Evolutionary conservation across 2,329 filamentous ascomycete species (phyloP).

Genomic region (Verticillium alfalfae): DNA sequence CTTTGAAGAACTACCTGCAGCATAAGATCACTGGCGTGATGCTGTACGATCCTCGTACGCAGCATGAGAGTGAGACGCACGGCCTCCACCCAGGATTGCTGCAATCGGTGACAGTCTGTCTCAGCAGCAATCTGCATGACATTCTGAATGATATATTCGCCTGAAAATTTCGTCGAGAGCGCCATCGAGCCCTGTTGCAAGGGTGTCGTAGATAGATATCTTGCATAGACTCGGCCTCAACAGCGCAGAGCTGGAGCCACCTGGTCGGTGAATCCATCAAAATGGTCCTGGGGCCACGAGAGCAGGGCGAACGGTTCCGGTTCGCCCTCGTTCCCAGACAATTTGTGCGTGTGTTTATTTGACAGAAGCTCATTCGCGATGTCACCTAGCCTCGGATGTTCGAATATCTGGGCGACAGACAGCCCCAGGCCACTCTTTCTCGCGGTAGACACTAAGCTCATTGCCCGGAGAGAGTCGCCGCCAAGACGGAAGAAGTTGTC

Average conservation of each 20-base stretch:
- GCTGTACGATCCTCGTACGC: conserved; percentile 14
- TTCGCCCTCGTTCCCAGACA: not conserved
- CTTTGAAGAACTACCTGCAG: conserved; percentile 46
- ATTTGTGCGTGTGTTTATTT: not conserved
- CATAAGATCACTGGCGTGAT: not conserved
- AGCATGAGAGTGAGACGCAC: conserved; percentile 10
- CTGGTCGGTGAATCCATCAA: not conserved
- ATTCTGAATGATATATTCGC: conserved; percentile 12
- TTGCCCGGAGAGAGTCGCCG: conserved; percentile 21
- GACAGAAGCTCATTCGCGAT: conserved; percentile 5
- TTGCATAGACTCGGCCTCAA: conserved; percentile 3
- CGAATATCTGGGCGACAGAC: conserved; percentile 16
- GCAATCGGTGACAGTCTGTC: conserved; percentile 10
- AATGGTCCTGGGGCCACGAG: not conserved
- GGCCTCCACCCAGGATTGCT: conserved; percentile 11
- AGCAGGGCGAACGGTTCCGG: not conserved
- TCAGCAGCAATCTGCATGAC: conserved; percentile 5
- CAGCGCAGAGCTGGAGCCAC: not conserved
- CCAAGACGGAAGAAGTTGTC: conserved; percentile 16
- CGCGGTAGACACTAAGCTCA: conserved; percentile 13
- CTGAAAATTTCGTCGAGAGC: conserved; percentile 13
- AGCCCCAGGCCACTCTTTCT: conserved; percentile 11
- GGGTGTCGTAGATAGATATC: conserved; percentile 15
- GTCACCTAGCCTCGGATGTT: conserved; percentile 10
- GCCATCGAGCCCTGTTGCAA: conserved; percentile 16